A percentile compares a stretch with the other conserved stretches of the same genome.
Conservation (phyloP, 2,329 filamentous ascomycete genomes). For the Aspergillus sp. region DNA sequence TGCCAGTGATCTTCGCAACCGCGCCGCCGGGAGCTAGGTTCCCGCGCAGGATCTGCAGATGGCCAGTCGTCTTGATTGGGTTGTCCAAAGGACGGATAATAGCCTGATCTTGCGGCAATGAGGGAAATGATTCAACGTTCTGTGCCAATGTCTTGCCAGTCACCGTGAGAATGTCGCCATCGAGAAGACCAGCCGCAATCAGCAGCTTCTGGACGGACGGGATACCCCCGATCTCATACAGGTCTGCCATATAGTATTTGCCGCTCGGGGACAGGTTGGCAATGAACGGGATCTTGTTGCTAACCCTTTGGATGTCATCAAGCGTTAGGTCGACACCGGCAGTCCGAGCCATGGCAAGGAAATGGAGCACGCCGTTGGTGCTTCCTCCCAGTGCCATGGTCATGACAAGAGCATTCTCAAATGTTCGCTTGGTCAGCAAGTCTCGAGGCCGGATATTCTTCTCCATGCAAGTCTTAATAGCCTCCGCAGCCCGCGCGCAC, state of each 20-base stretch:
- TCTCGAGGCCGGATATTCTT: constrained; percentile 72
- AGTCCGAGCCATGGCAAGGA: constrained; percentile 82
- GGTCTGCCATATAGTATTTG: constrained; percentile 77
- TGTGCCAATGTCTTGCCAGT: constrained; percentile 76
- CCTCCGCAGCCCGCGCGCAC: constrained; percentile 69
- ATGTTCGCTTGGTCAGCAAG: constrained; percentile 67
- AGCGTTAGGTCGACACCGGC: constrained; percentile 68
- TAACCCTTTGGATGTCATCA: constrained; percentile 73
- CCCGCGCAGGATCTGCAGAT: constrained; percentile 78
- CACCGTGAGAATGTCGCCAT: constrained; percentile 70
- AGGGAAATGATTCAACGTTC: constrained; percentile 69
- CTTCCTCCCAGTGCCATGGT: constrained; percentile 88
- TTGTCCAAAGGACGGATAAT: constrained; percentile 74
- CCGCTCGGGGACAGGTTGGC: constrained; percentile 78
- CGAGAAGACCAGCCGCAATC: constrained; percentile 63
- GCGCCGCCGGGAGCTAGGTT: constrained; percentile 83
- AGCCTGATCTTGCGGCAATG: constrained; percentile 65
- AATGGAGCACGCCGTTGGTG: constrained; percentile 81
- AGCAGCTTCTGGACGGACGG: constrained; percentile 79
- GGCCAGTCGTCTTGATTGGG: constrained; percentile 77
- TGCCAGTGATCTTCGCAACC: constrained; percentile 93
- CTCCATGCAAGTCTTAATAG: constrained; percentile 71
- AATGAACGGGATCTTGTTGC: constrained; percentile 74
- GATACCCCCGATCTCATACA: constrained; percentile 77
- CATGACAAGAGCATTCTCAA: constrained; percentile 81